Evolutionary conservation across 106 monocot genomes (phyloP).

Genomic region (Allium sativum): DNA sequence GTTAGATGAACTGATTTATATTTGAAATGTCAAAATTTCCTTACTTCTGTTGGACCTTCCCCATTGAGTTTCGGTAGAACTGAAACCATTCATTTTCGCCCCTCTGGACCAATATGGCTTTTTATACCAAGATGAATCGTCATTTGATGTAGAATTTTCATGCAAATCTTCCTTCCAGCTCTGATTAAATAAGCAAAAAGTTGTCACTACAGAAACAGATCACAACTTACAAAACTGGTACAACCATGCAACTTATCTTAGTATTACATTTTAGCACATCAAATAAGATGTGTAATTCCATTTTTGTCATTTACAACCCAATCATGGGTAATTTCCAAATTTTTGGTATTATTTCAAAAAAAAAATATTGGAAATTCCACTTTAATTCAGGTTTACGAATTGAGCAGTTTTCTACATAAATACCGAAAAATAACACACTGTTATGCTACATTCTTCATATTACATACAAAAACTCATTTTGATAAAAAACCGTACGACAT

Average conservation of each 20-base stretch:
- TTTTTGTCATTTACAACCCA: background rate
- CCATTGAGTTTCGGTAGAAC: constrained; percentile 19
- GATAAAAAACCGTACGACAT: too few relatives aligned
- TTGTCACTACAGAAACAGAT: background rate
- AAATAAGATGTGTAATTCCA: background rate
- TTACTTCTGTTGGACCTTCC: constrained; percentile 36
- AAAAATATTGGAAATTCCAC: too few relatives aligned
- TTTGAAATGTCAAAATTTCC: background rate
- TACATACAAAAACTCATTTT: too few relatives aligned
- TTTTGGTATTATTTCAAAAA: too few relatives aligned
- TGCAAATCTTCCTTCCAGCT: constrained; percentile 57
- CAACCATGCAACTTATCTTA: too few relatives aligned
- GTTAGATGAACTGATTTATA: too few relatives aligned
- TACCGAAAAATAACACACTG: too few relatives aligned
- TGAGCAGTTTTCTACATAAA: too few relatives aligned
- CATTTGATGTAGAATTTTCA: background rate
- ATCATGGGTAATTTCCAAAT: background rate
- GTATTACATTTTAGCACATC: background rate
- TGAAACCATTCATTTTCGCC: constrained; percentile 31
- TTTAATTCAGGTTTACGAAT: too few relatives aligned
- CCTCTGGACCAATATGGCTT: constrained; percentile 46
- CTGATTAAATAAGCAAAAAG: constrained; percentile 22
- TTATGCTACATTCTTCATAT: too few relatives aligned
- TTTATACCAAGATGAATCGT: constrained; percentile 55
- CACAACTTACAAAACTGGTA: background rate